Evolutionary conservation across 83 land plant genomes (phyloP), one percentile per base, ranked within the genome.

Genomic region (Picea abies): DNA sequence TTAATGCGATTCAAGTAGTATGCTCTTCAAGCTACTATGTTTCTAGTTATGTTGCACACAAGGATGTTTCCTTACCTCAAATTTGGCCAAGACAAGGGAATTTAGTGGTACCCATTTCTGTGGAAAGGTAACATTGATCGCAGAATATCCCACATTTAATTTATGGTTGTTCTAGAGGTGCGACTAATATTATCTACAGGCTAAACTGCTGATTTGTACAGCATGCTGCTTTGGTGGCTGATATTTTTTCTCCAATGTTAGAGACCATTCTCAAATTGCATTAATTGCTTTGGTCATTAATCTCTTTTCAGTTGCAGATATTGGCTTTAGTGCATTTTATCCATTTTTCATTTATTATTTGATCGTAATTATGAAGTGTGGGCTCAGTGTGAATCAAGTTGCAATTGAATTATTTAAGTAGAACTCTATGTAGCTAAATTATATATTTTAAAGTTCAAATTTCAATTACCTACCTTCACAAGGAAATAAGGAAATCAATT

Each of bases 1-100:
- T 84, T 22, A 94, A 91, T 83, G 89, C 91, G 16, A 91, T 93
- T 76, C 95, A 94, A 84, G 89, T 91, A 82, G 95, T 94, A 12
- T 94, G 97, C 88, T 91, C 97, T 23, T 91, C 97, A 44, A 94
- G 89, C 85, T 93, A 93, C 79, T 93, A 82, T 68, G 22, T 86
- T 26, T 66, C 85, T 11, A 85, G 85, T 6, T 90, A 91, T 78
- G 80, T 94, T 71, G 68, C 97, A 64, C 97, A 94, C 64, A 94
- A 94, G 79, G 96, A 93, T 82, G 91, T 79, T 11, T 81, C 88
- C 25, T 39, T 94, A 32, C 96, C 96, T 41, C 97, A 94, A 85
- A 90, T 94, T 84, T 94, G 97, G 96, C 94, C 94, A 16, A 86
- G 94, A 66, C 20, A 85, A 79, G 91, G 78, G 12, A 84, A 81